Evolutionary conservation across 2,329 filamentous ascomycete species (phyloP), one percentile per base, ranked within the genome.

Genomic region (Penicillium expansum): DNA sequence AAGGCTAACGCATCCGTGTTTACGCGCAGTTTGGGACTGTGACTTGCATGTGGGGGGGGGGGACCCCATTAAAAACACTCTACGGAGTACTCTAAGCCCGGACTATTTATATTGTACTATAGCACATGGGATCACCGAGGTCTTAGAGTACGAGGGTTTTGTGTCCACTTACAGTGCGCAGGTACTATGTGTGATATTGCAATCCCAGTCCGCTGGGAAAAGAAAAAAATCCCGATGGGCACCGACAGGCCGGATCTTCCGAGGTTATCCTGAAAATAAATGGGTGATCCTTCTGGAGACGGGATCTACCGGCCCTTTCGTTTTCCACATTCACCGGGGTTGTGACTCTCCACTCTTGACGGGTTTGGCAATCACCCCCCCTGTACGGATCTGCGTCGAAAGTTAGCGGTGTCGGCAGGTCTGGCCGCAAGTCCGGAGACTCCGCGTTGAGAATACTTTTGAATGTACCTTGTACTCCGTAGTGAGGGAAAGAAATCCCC

Each of bases 261-360:
- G 44, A 54, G 4, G 8, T 29, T 29, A 7, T 29, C 27, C 27
- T 6, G 8, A 29, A 29, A 29, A 29, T 2, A 29, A 29, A 29
- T 5, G 24, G 5, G 24, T 29, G 30, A 47, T 47, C 18, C 37
- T 30, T 51, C 35, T 42, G 48, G 48, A 41, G 22, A 24, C 45
- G 52, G 52, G 52, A 55, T 55, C 52, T 37, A 55, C 52, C 52
- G 52, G 52, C 52, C 52, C 38, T 39, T 54, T 43, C 39, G 52
- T 45, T 22, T 52, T 52, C 27, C 48, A 43, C 29, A 22, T 29
- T 44, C 37, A 50, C 47, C 38, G 37, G 43, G 43, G 18, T n/a
- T 22, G 27, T 18, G 11, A 33, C 45, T 39, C 41, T 32, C 54
- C 33, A 37, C 48, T 37, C 39, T 39, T n/a, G 18, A 38, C 24